Evolutionary conservation across 139 green algal species (phyloP).

Genomic region (Desmodesmus armatus): DNA sequence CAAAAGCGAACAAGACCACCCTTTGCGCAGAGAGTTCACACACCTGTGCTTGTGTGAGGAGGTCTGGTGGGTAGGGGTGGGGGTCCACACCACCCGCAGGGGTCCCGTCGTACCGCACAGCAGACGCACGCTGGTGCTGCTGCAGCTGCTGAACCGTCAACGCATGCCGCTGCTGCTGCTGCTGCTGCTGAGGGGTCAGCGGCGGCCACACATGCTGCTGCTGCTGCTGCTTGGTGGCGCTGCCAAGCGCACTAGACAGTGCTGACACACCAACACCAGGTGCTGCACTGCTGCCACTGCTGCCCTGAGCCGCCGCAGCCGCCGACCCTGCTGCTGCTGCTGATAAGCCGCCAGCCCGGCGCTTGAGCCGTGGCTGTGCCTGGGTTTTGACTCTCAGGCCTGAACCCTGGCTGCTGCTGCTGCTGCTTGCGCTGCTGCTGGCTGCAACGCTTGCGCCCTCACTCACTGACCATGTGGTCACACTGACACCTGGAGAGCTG

Average conservation of each 20-base stretch:
- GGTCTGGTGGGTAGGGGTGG: slow-evolving; percentile 47
- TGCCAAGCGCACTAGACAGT: no score
- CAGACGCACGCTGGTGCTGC: slow-evolving; percentile 27
- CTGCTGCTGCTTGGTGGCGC: background rate
- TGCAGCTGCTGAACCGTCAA: slow-evolving; percentile 26
- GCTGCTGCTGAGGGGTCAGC: slow-evolving; percentile 14
- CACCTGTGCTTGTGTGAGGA: slow-evolving; percentile 22
- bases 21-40: no score
- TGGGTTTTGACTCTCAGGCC: background rate
- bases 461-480: slow-evolving; percentile 40
- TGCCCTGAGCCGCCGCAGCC: slow-evolving; percentile 11
- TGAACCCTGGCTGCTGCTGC: background rate
- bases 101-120: background rate
- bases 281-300: background rate
- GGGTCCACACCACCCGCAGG: background rate
- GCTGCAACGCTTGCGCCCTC: background rate
- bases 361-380: slow-evolving; percentile 5
- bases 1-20: no score
- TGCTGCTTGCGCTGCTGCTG: background rate
- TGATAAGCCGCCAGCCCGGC: background rate
- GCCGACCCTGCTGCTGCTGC: background rate
- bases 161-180: slow-evolving; percentile 31
- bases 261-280: no score
- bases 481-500: slow-evolving; percentile 26
- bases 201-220: background rate